Conservation (phyloP, 306 rosid genomes). For the Acacia melanoxylon region DNA sequence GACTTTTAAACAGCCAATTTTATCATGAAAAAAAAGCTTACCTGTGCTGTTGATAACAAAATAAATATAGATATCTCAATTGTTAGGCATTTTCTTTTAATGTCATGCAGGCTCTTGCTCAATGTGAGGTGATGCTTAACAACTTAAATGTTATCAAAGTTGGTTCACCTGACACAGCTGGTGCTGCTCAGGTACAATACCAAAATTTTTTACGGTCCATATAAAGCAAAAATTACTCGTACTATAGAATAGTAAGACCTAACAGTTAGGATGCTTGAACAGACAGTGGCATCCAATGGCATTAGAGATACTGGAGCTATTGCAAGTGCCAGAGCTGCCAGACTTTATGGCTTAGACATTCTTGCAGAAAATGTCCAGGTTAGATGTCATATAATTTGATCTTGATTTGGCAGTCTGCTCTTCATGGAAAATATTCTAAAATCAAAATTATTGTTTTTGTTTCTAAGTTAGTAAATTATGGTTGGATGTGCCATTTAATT, state of each 20-base stretch:
- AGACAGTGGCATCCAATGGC: constrained; percentile 56
- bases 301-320: constrained; percentile 57
- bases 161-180: constrained; percentile 56
- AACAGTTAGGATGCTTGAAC: constrained; percentile 32
- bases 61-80: background rate
- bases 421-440: constrained; percentile 24
- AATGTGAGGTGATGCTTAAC: constrained; percentile 55
- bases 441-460: background rate
- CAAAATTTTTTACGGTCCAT: constrained; percentile 11
- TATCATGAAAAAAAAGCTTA: background rate
- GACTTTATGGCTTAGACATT: constrained; percentile 63
- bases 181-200: constrained; percentile 66
- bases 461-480: background rate
- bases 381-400: constrained; percentile 16
- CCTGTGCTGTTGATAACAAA: background rate
- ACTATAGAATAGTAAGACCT: background rate
- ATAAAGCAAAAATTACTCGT: background rate
- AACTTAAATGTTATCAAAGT: constrained; percentile 46
- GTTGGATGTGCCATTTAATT: constrained; percentile 14
- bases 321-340: constrained; percentile 75
- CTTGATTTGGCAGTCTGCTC: background rate
- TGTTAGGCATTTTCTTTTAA: constrained; percentile 16
- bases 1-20: background rate
- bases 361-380: constrained; percentile 61
- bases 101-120: constrained; percentile 61